Evolutionary conservation across 2,329 filamentous ascomycete genomes (phyloP).

Genomic region (Alternaria sp.): DNA sequence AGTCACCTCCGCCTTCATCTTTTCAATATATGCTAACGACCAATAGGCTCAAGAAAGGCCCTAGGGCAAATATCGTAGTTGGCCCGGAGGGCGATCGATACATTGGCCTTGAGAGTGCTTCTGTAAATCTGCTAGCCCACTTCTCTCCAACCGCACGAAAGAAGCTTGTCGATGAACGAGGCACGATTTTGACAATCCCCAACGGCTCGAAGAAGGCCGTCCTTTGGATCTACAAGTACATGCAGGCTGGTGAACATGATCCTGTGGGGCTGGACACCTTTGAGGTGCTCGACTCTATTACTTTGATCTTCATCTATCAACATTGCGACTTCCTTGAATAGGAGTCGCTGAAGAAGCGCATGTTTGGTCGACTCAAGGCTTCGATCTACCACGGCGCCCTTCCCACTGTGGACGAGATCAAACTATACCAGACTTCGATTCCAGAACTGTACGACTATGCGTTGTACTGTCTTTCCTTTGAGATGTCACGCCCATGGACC

Average conservation of each 20-base stretch:
- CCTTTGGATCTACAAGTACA: conserved; percentile 37
- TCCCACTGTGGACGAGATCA: conserved; percentile 21
- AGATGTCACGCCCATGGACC: conserved; percentile 22
- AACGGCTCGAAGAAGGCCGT: conserved; percentile 26
- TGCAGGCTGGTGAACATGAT: conserved; percentile 32
- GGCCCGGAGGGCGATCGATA: conserved; percentile 24
- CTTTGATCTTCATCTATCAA: conserved; percentile 27
- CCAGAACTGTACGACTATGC: conserved; percentile 17
- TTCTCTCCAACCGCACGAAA: conserved; percentile 29
- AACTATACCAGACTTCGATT: conserved; percentile 14
- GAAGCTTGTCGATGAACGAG: conserved; percentile 20
- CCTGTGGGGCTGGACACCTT: conserved; percentile 14
- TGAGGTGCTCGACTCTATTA: conserved; percentile 17
- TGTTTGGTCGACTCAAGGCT: conserved; percentile 17
- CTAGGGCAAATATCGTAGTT: conserved; percentile 26
- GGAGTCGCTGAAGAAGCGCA: conserved; percentile 15
- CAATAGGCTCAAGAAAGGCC: conserved; percentile 26
- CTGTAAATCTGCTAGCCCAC: conserved; percentile 26
- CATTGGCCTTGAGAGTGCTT: conserved; percentile 34
- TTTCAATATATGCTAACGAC: neutral
- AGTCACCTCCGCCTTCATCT: neutral
- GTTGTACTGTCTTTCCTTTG: conserved; percentile 10
- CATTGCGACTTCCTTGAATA: conserved; percentile 33
- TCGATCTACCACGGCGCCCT: conserved; percentile 11
- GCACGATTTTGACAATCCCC: conserved; percentile 20